Evolutionary conservation across 164 flowering plant species (phyloP).

Genomic region (Kalanchoe fedtschenkoi): DNA sequence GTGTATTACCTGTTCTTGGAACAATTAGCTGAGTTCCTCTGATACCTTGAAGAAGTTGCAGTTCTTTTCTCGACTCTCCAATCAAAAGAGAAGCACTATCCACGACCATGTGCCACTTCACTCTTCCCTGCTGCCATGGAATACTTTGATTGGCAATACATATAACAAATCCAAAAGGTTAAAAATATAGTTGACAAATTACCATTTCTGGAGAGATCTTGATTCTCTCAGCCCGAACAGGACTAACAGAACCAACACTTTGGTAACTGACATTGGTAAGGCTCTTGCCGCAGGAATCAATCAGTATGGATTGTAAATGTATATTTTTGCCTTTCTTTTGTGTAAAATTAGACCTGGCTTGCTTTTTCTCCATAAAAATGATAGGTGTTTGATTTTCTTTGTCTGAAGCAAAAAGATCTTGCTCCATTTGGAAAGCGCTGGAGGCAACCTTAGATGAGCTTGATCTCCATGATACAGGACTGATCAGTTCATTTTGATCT

Average conservation of each 20-base stretch:
- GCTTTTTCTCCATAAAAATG: conserved; percentile 21
- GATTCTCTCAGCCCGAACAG: too few relatives aligned
- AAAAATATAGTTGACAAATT: too few relatives aligned
- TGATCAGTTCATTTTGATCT: too few relatives aligned
- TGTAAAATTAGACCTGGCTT: conserved; percentile 10
- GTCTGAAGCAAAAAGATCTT: conserved; percentile 21
- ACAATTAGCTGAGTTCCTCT: conserved; percentile 66
- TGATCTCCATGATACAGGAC: too few relatives aligned
- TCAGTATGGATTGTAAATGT: conserved; percentile 54
- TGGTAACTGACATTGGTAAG: too few relatives aligned
- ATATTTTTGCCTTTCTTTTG: conserved; percentile 30
- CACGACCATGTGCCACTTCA: conserved; percentile 68
- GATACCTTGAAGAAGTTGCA: conserved; percentile 78
- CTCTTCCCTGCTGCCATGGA: conserved; percentile 18
- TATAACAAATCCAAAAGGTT: too few relatives aligned
- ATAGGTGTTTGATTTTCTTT: conserved; percentile 52
- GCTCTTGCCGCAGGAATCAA: conserved; percentile 20
- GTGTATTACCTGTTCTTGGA: conserved; percentile 65
- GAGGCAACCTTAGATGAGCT: conserved; percentile 16
- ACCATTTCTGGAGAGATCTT: too few relatives aligned
- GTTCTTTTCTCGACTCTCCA: conserved; percentile 59
- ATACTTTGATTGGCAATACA: too few relatives aligned
- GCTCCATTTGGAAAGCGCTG: conserved; percentile 14
- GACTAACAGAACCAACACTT: too few relatives aligned
- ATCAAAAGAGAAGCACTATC: conserved; percentile 53